Evolutionary conservation across 2,329 filamentous ascomycete species (phyloP), one percentile per base, ranked within the genome.

Genomic region (Aspergillus sp.): DNA sequence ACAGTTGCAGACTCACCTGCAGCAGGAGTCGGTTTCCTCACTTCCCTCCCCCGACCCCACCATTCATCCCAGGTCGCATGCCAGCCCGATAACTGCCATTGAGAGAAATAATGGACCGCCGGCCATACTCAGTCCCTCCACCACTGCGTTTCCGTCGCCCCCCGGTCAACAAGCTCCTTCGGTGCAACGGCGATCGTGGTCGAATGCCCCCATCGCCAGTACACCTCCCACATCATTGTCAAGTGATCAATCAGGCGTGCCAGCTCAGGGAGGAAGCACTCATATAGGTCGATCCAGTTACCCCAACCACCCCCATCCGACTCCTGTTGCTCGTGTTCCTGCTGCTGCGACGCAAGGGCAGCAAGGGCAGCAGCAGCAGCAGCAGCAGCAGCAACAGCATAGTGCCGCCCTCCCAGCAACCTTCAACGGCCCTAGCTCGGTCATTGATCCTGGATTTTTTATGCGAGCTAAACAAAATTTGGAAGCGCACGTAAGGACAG

Each of bases 101-200:
- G 63, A 64, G 51, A 54, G 58, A 19, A 61, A 60, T 60, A 37
- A 37, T 37, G 34, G 34, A 37, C 13, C 34, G 41, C n/a, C 37
- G 33, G 40, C 47, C 46, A 41, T 51, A 27, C 30, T 42, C 20
- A 54, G 41, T 47, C 83, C 19, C 78, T 88, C 50, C 12, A 13
- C 41, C 15, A 39, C 53, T 20, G 47, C 56, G n/a, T 55, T 62
- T 84, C 85, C 6, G 88, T 87, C 13, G 86, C 87, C 33, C 81
- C 85, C 52, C 11, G 37, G 37, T 40, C 37, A 50, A 33, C 55
- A 54, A 34, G 33, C 37, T 20, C 47, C 58, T 30, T 22, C 46
- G 5, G 19, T 33, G 17, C 51, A 49, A 6, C 22, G 9, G 27
- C 53, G n/a, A 13, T 15, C 33, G 42, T 51, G 24, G 15, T 37